Percentiles rank a stretch among this genome's conserved stretches.
Evolutionary conservation across 1,284 basidiomycete species (phyloP).

Genomic region (Porodaedalea pini): DNA sequence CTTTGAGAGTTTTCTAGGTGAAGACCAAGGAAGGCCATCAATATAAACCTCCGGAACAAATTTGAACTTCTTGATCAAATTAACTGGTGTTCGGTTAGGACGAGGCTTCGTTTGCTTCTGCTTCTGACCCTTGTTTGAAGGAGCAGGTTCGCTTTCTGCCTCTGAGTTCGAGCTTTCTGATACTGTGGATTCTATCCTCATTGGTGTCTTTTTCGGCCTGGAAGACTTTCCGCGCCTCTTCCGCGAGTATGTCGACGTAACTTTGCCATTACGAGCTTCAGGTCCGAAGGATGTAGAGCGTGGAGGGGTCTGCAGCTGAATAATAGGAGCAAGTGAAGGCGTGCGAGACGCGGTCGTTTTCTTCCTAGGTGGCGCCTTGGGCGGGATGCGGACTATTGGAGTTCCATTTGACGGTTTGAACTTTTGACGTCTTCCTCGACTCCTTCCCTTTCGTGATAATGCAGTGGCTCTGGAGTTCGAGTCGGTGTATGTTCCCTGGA

Average conservation of each 20-base stretch:
- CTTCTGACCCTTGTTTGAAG: not conserved
- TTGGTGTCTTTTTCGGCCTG: conserved; percentile 1
- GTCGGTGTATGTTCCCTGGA: conserved; percentile 19
- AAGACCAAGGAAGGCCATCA: conserved; percentile 1
- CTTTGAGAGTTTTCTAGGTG: not conserved
- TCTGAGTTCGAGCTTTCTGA: conserved; percentile 6
- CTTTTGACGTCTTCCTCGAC: not conserved
- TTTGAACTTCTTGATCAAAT: conserved; percentile 1
- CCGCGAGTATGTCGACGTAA: conserved; percentile 3
- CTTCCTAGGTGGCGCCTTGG: not conserved
- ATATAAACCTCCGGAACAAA: conserved; percentile 9
- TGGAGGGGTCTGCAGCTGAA: conserved; percentile 29
- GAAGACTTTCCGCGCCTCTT: conserved; percentile 7
- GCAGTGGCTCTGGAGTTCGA: not conserved
- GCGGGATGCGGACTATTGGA: not conserved
- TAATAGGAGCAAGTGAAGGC: not conserved
- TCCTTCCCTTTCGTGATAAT: not conserved
- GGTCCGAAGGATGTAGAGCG: conserved; percentile 27
- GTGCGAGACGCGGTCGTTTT: not conserved
- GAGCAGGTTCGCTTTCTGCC: not conserved
- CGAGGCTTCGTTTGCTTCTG: not conserved
- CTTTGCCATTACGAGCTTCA: conserved; percentile 19
- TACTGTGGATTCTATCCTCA: conserved; percentile 3
- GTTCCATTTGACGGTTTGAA: not conserved
- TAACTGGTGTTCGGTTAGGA: not conserved